Conservation (phyloP, 2,329 filamentous ascomycete species). For the Pleurostoma richardsiae region DNA sequence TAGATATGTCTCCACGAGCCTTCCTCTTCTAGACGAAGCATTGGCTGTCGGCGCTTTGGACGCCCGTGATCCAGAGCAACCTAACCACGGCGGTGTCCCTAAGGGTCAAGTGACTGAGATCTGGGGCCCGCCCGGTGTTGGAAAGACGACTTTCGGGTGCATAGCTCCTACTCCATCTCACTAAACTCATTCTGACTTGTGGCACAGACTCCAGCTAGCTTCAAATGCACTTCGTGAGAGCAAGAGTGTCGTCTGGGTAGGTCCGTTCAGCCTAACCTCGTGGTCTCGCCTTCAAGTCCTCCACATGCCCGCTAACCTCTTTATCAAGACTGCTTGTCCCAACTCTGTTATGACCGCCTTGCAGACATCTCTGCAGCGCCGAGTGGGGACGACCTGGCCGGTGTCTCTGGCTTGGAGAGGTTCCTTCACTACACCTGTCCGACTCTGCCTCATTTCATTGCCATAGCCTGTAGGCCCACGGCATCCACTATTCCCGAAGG, state of each 20-base stretch:
- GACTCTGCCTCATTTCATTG: constrained; percentile 68
- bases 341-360: constrained; percentile 14
- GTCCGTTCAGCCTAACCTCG: constrained; percentile 41
- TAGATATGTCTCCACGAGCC: constrained; percentile 50
- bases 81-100: constrained; percentile 52
- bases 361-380: constrained; percentile 1
- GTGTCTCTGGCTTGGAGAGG: constrained; percentile 14
- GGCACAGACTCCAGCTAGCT: constrained; percentile 62
- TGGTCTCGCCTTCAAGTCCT: too few species aligned
- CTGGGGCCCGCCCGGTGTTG: constrained; percentile 80
- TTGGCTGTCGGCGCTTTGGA: constrained; percentile 27
- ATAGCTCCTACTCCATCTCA: constrained; percentile 19
- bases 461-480: constrained; percentile 66
- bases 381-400: constrained; percentile 2
- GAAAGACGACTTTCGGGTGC: constrained; percentile 81
- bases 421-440: constrained; percentile 47
- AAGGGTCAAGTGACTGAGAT: constrained; percentile 79
- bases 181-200: background rate
- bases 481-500: constrained; percentile 54
- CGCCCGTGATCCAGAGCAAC: constrained; percentile 3
- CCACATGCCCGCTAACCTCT: constrained; percentile 24
- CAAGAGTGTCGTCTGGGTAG: constrained; percentile 73
- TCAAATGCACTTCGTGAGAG: constrained; percentile 57
- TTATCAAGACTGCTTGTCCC: constrained; percentile 27
- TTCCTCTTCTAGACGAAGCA: constrained; percentile 45